Base-by-base conservation (phyloP, 768 basidiomycete species). In the Tylopilus vinaceipallidus region DNA sequence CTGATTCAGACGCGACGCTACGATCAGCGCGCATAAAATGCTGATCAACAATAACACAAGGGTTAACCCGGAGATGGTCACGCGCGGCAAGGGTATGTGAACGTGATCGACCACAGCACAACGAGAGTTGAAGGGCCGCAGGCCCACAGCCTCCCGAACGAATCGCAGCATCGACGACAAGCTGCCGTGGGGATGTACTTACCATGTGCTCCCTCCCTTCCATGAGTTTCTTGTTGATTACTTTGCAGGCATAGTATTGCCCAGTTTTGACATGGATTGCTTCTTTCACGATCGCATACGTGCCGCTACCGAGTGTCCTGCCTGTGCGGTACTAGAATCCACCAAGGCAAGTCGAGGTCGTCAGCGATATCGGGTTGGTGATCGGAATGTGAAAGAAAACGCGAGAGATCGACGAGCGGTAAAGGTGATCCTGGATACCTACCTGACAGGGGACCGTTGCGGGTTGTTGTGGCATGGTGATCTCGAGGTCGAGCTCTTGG, bases 211-310 rank as follows among this genome's bases (percentile, higher is more conserved):
- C 95, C 55, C 95, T 78, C 5, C 95, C 95, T 66, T 95, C 90
- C 94, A 97, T 97, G 50, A 97, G 82, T 64, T 95, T 93, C 80
- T 98, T 98, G 83, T 95, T 98, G 73, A 98, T 94, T 62, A 98
- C 97, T 71, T 99, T 99, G 81, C 95, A 98, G 19, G 95, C 97
- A 76, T 88, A 98, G 73, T 95, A 95, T 69, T 97, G 81, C 19
- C 84, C 83, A 1, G 93, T 92, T 73, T 88, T 85, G 74, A 95
- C 86, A 63, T 95, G 92, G 22, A 95, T 89, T 38, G 94, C 94
- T 74, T 97, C 93, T 71, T 92, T 93, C 41, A 93, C 91, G 67
- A 94, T 91, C 52, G 91, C 91, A 63, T 97, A 98, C 36, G 94
- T 97, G 41, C 94, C 94, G 62, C 88, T 93, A 22, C 90, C 91